Evolutionary conservation across 495 filamentous ascomycete genomes (phyloP).

Genomic region (Aspergillus heteromorphus): DNA sequence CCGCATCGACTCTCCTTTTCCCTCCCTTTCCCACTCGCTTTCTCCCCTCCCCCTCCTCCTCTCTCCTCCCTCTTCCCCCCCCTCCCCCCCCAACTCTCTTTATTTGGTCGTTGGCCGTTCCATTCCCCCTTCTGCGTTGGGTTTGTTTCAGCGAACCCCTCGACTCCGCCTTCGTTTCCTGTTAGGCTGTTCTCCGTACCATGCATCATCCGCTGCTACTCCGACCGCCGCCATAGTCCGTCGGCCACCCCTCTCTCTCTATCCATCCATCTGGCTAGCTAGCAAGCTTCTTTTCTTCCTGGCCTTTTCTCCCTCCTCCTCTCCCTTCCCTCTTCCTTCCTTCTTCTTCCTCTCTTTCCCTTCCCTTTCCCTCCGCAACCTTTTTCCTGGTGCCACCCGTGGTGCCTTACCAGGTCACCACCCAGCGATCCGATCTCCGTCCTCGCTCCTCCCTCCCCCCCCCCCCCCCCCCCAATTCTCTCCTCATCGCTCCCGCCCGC

Average conservation of each 20-base stretch:
- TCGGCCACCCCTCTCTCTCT: slow-evolving; percentile 14
- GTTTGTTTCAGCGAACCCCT: background rate
- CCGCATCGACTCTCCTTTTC: background rate
- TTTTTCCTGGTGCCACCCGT: background rate
- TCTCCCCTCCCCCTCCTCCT: too few relatives aligned
- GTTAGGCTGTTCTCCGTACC: slow-evolving; percentile 17
- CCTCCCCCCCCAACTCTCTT: slow-evolving; percentile 14
- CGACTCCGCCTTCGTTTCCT: slow-evolving; percentile 5
- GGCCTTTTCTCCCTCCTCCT: background rate
- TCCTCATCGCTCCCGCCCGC: background rate
- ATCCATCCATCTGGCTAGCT: slow-evolving; percentile 10
- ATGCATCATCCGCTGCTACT: slow-evolving; percentile 31
- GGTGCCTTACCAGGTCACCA: slow-evolving; percentile 3
- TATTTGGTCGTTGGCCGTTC: slow-evolving; percentile 11
- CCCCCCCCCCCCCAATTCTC: background rate
- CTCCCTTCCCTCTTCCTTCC: background rate
- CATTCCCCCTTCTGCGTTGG: slow-evolving; percentile 4
- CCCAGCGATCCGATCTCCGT: slow-evolving; percentile 8
- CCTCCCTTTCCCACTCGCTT: slow-evolving; percentile 7
- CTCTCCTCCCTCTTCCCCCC: slow-evolving; percentile 10
- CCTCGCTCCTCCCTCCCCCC: slow-evolving; percentile 12
- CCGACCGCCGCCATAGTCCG: slow-evolving; percentile 35
- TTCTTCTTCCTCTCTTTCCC: slow-evolving; percentile 1
- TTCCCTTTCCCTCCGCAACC: background rate
- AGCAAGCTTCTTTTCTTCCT: slow-evolving; percentile 7